Evolutionary conservation across 768 basidiomycete genomes (phyloP).

Genomic region (Lentinula raphanica): DNA sequence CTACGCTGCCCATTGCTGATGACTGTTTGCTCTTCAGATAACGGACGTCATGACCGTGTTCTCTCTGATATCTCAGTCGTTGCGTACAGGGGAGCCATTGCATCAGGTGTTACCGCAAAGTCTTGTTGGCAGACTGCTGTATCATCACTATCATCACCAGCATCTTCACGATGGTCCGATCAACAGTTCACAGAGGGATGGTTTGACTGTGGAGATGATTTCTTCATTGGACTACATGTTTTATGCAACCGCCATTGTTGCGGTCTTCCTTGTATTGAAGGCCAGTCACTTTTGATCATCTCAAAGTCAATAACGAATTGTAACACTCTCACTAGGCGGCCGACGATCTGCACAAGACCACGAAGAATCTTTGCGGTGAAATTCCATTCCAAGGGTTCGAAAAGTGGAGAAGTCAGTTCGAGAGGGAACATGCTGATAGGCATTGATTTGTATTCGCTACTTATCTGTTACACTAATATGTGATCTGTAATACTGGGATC

Average conservation of each 20-base stretch:
- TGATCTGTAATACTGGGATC: no score
- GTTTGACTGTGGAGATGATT: conserved; percentile 10
- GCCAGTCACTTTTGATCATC: conserved; percentile 17
- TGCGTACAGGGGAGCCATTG: conserved; percentile 40
- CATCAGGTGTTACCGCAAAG: conserved; percentile 35
- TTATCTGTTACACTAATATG: no score
- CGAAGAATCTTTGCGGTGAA: conserved; percentile 34
- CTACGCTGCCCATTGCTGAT: neutral
- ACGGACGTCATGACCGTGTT: conserved; percentile 41
- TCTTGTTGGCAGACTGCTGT: conserved; percentile 40
- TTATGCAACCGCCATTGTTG: conserved; percentile 34
- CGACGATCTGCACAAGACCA: conserved; percentile 32
- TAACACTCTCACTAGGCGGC: conserved; percentile 19
- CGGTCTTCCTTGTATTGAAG: conserved; percentile 30
- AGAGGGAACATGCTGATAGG: conserved; percentile 17
- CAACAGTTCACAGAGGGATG: neutral
- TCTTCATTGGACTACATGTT: conserved; percentile 29
- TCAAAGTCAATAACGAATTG: neutral
- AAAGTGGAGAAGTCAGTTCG: conserved; percentile 33
- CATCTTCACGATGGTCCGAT: neutral
- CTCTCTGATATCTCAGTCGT: conserved; percentile 36
- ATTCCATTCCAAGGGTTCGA: conserved; percentile 33
- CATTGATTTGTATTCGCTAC: neutral
- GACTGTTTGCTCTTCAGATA: conserved; percentile 18
- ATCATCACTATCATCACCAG: conserved; percentile 26